Conservation (phyloP, 108 stramenopile species). For the Conticribra guillardii region DNA sequence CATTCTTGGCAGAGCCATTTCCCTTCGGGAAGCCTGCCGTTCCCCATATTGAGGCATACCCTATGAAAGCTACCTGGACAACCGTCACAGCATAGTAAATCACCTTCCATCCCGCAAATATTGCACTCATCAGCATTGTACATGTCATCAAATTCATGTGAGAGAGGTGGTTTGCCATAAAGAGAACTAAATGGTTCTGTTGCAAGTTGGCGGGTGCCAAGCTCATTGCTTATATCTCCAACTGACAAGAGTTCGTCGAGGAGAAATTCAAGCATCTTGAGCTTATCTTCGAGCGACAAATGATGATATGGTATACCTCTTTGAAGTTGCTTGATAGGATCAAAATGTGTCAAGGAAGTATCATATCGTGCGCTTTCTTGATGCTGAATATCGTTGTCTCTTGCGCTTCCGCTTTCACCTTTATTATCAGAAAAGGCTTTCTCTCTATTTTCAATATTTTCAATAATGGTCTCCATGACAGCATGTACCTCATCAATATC, state of each 20-base stretch:
- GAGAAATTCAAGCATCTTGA: constrained; percentile 78
- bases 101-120: constrained; percentile 77
- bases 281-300: constrained; percentile 61
- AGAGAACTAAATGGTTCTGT: constrained; percentile 24
- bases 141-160: constrained; percentile 59
- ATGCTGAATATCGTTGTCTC: not conserved
- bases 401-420: not conserved
- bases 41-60: constrained; percentile 57
- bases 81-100: constrained; percentile 86
- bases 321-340: constrained; percentile 57
- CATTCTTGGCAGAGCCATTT: constrained; percentile 88
- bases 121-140: constrained; percentile 74
- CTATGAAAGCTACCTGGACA: constrained; percentile 75
- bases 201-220: constrained; percentile 44
- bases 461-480: too few species aligned
- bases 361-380: not conserved
- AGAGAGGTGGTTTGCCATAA: constrained; percentile 50
- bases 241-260: constrained; percentile 75
- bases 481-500: too few species aligned
- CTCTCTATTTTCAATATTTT: too few species aligned
- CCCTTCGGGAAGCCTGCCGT: constrained; percentile 61
- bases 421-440: too few species aligned
- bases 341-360: constrained; percentile 60
- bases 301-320: constrained; percentile 74
- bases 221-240: constrained; percentile 60